A percentile compares a stretch with the other conserved stretches of the same genome.
Evolutionary conservation across 2,329 filamentous ascomycete species (phyloP).

Genomic region (Epichloe sibirici): DNA sequence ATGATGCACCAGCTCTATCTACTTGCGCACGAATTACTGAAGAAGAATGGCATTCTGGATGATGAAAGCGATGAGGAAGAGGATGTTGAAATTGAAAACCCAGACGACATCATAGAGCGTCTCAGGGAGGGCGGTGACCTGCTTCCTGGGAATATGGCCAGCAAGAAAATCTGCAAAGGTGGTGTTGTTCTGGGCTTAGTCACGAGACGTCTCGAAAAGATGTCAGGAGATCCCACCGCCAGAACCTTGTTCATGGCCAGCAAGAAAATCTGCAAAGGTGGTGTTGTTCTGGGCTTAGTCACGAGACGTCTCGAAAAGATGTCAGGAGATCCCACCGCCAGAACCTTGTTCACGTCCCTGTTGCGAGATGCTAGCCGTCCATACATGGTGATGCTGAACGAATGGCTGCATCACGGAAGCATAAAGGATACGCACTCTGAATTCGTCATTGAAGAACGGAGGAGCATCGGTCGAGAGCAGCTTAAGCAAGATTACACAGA

Average conservation of each 20-base stretch:
- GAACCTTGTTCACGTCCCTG: conserved; percentile 67
- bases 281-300: conserved; percentile 78
- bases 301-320: conserved; percentile 77
- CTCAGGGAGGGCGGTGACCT: conserved; percentile 78
- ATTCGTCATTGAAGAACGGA: conserved; percentile 91
- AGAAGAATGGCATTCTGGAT: conserved; percentile 76
- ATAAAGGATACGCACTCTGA: conserved; percentile 91
- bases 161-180: conserved; percentile 93
- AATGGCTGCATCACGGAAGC: conserved; percentile 92
- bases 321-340: conserved; percentile 85
- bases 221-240: conserved; percentile 88
- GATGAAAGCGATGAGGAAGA: conserved; percentile 63
- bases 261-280: conserved; percentile 95
- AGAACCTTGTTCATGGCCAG: conserved; percentile 69
- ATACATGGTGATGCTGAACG: conserved; percentile 97
- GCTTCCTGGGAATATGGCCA: conserved; percentile 62
- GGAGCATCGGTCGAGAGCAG: conserved; percentile 82
- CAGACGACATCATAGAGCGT: conserved; percentile 85
- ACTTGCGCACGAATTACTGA: conserved; percentile 75
- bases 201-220: conserved; percentile 70
- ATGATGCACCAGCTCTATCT: conserved; percentile 86
- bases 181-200: conserved; percentile 84
- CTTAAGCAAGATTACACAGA: conserved; percentile 96
- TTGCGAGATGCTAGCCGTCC: conserved; percentile 81
- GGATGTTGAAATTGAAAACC: conserved; percentile 61